Percentiles rank a stretch among this genome's conserved stretches.
Evolutionary conservation across 805 yeast species (phyloP).

Genomic region (Komagataella ulmi): DNA sequence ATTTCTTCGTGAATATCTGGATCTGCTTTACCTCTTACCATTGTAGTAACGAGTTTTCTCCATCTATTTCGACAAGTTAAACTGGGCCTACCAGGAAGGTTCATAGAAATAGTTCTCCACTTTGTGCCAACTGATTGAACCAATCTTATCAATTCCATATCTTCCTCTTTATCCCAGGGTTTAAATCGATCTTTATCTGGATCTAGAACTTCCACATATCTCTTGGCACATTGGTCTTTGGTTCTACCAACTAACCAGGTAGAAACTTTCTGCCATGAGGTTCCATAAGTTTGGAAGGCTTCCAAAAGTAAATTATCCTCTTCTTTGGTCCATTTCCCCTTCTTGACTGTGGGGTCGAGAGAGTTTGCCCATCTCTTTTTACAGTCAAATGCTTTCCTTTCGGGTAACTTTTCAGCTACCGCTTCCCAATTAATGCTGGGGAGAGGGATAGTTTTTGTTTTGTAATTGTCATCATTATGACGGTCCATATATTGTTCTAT

Average conservation of each 20-base stretch:
- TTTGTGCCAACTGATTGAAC: slow-evolving; percentile 70
- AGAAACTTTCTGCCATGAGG: slow-evolving; percentile 81
- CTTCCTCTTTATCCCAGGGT: slow-evolving; percentile 75
- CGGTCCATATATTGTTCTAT: slow-evolving; percentile 14
- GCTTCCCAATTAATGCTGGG: slow-evolving; percentile 50
- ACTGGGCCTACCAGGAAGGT: slow-evolving; percentile 71
- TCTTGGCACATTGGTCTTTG: slow-evolving; percentile 89
- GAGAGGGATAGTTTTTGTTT: slow-evolving; percentile 16
- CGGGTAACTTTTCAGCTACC: slow-evolving; percentile 31
- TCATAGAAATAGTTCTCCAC: slow-evolving; percentile 72
- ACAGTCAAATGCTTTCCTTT: slow-evolving; percentile 69
- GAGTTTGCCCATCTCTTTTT: slow-evolving; percentile 82
- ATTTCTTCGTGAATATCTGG: slow-evolving; percentile 45
- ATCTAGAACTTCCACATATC: slow-evolving; percentile 80
- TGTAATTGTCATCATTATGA: slow-evolving; percentile 8
- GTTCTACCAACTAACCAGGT: slow-evolving; percentile 70
- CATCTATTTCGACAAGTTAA: slow-evolving; percentile 86
- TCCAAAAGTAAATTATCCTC: slow-evolving; percentile 59
- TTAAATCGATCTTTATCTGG: slow-evolving; percentile 66
- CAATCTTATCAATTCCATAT: slow-evolving; percentile 48
- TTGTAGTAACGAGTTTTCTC: slow-evolving; percentile 74
- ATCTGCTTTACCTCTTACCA: slow-evolving; percentile 52
- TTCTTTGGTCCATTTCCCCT: slow-evolving; percentile 77
- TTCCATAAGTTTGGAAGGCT: slow-evolving; percentile 58
- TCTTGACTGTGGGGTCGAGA: slow-evolving; percentile 65